Evolutionary conservation across 257 asterid species (phyloP), one percentile per base, ranked within the genome.

Genomic region (Prunella vulgaris): DNA sequence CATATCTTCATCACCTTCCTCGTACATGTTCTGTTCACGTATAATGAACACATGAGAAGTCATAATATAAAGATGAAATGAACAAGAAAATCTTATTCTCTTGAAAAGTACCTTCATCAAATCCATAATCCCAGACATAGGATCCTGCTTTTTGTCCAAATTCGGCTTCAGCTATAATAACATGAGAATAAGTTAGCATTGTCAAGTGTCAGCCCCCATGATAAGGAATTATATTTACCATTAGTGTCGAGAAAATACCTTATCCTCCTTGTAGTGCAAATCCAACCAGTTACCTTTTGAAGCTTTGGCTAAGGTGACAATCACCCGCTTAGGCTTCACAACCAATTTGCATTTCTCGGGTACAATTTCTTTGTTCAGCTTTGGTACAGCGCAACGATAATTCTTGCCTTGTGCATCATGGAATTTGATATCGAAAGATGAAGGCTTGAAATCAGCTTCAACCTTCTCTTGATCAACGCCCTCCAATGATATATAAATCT

Each of bases 111-210:
- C 97, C 97, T 90, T 90, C 97, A 90, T 90, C 81, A 90, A 62
- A 77, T 78, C 96, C 97, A 90, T 90, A 67, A 90, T 86, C 60
- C 97, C 96, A 59, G 97, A 90, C 97, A 90, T 88, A 10, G 96
- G 97, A 77, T 90, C 97, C 48, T 80, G 72, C 21, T 85, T 88
- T 70, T 86, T 88, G 66, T 84, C 92, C 37, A 90, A 58, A 68
- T 71, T 85, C 7, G 96, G 92, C 79, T 85, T 88, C 60, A 90
- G 68, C 97, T 90, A 72, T 54, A 72, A 59, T 58, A 78, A 33
- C 60, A 68, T 2, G 18, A 71, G 24, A 49, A 44, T 14, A 5
- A 9, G 5, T 70, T 30, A 82, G 62, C 30, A 46, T n/a, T 46
- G 53, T 9, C 4, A n/a, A n/a, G n/a, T n/a, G n/a, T n/a, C n/a